Percentiles rank a stretch among this genome's conserved stretches.
phyloP scores from a whole-genome alignment of 1,139 yeast genomes.

The Kluyveromyces sp. region DNA sequence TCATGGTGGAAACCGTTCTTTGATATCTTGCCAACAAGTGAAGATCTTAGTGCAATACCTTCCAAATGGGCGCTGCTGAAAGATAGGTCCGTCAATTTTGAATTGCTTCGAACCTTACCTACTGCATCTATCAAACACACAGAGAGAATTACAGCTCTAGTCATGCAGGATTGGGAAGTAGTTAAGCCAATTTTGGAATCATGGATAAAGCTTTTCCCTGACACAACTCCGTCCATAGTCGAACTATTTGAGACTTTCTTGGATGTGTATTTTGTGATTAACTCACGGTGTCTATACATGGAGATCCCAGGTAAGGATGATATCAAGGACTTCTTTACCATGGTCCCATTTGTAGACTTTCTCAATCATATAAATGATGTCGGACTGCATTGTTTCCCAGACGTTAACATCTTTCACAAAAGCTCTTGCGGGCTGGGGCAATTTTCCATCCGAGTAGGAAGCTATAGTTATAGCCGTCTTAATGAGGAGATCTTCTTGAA shows the following conservation, averaged over 20 bases:
- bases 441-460: conserved; percentile 24
- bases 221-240: conserved; percentile 12
- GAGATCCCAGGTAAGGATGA: conserved; percentile 47
- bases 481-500: conserved; percentile 63
- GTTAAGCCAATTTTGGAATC: conserved; percentile 16
- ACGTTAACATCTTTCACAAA: conserved; percentile 11
- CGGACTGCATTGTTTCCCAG: conserved; percentile 25
- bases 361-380: conserved; percentile 62
- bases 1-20: conserved; percentile 66
- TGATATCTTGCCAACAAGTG: conserved; percentile 45
- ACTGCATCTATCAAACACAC: conserved; percentile 23
- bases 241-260: conserved; percentile 37
- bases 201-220: conserved; percentile 19
- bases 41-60: conserved; percentile 46
- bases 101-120: conserved; percentile 20
- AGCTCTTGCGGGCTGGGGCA: conserved; percentile 19
- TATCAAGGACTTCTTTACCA: conserved; percentile 61
- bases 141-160: conserved; percentile 16
- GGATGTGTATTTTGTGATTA: conserved; percentile 81
- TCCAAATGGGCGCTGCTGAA: conserved; percentile 40
- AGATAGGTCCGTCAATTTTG: background rate
- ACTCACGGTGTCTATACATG: conserved; percentile 86
- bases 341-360: conserved; percentile 90
- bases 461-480: conserved; percentile 27
- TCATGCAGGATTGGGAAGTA: conserved; percentile 23